Conservation (phyloP, 345 rosid genomes). For the Jatropha curcas region DNA sequence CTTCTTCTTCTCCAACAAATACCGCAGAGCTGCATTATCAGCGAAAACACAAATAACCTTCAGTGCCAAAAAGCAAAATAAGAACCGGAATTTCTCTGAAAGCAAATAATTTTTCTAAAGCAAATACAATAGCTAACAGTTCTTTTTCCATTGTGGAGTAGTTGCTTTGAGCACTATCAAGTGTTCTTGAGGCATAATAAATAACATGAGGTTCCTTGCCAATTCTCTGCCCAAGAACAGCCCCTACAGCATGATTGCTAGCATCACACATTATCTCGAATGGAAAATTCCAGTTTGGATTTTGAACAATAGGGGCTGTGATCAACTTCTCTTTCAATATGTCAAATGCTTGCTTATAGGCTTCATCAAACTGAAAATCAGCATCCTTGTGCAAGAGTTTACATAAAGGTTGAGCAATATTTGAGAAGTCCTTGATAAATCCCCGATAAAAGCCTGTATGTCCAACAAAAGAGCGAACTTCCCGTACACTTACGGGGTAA, state of each 20-base stretch:
- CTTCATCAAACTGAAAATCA: neutral
- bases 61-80: neutral
- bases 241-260: too few species aligned
- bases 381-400: neutral
- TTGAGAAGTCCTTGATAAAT: neutral
- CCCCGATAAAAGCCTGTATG: neutral
- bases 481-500: too few species aligned
- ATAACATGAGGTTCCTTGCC: neutral
- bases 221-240: too few species aligned
- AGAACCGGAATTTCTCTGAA: too few species aligned
- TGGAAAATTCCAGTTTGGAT: too few species aligned
- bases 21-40: neutral
- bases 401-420: neutral
- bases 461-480: neutral
- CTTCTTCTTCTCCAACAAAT: neutral
- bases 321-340: too few species aligned
- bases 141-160: slow-evolving; percentile 5
- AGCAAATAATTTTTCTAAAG: slow-evolving; percentile 8
- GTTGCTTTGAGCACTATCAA: neutral
- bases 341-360: neutral
- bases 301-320: too few species aligned
- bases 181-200: slow-evolving; percentile 1
- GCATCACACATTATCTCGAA: too few species aligned
- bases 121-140: slow-evolving; percentile 6
- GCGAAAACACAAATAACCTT: neutral